Conservation (phyloP, 257 asterid genomes). For the Mitragyna speciosa region DNA sequence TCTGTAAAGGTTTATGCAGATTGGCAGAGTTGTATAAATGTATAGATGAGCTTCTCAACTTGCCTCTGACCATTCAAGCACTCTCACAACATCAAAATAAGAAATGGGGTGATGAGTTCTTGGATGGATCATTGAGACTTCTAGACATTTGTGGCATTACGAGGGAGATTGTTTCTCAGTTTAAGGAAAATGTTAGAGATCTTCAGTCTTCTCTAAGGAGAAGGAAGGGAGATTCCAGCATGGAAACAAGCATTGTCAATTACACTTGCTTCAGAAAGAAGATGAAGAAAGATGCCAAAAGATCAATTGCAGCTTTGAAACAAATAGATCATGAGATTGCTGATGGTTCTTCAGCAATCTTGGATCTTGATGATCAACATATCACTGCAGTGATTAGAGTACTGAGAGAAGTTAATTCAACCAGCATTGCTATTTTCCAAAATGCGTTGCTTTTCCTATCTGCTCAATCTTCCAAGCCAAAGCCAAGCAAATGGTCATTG, state of each 20-base stretch:
- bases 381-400: constrained; percentile 23
- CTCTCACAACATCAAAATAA: constrained; percentile 23
- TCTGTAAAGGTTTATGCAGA: constrained; percentile 20
- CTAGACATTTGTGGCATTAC: constrained; percentile 30
- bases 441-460: constrained; percentile 24
- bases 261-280: constrained; percentile 24
- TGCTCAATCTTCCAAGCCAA: constrained; percentile 27
- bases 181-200: constrained; percentile 28
- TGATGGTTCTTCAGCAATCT: neutral
- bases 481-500: constrained; percentile 38
- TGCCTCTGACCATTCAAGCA: constrained; percentile 25
- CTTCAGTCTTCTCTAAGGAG: constrained; percentile 32
- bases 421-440: constrained; percentile 23
- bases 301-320: constrained; percentile 24
- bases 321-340: constrained; percentile 22
- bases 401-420: constrained; percentile 25
- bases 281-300: constrained; percentile 30
- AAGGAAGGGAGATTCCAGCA: constrained; percentile 27
- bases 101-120: constrained; percentile 25
- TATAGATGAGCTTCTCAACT: constrained; percentile 35
- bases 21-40: constrained; percentile 21
- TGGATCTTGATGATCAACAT: constrained; percentile 23
- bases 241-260: constrained; percentile 6
- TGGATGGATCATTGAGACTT: constrained; percentile 30
- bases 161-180: constrained; percentile 21